Base-by-base conservation (phyloP, 2,329 filamentous ascomycete species). In the Sclerotinia glacialis region DNA sequence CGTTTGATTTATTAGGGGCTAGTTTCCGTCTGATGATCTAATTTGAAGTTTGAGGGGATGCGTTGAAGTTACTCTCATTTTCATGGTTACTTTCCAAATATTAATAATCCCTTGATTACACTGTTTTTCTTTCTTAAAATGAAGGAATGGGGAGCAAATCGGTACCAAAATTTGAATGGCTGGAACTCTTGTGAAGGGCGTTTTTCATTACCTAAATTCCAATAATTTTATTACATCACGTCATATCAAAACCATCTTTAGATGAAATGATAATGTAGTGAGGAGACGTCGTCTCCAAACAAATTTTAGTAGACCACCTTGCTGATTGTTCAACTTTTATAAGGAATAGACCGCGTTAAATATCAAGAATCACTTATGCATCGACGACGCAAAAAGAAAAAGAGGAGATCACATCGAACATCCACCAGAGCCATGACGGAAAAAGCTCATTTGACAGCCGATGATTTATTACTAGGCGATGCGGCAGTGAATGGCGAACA, bases 391-490 rank as follows among this genome's bases (percentile, higher is more conserved):
- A 50, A 49, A 65, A 65, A 50, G 56, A 59, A 65, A 65, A 59
- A 65, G 56, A 65, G 54, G 52, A 65, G 63, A 50, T 49, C 58
- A 18, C 58, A 60, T 60, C 58, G 58, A 60, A 60, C 58, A 16
- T 42, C 49, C 23, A 31, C 34, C 2, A 65, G 55, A 59, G 34
- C 42, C 44, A 49, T 50, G 55, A 28, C 42, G 21, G 63, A 65
- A 26, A 59, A 65, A n/a, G 5, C 3, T 52, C 63, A 65, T 26
- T 52, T 60, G 46, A 60, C 58, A 37, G 46, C 54, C 8, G 63
- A 65, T 60, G 63, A 65, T 60, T 42, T 65, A 12, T 49, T 65
- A 34, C n/a, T 65, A 18, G 63, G 54, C 23, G 63, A 65, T 23
- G 42, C 34, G 4, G 54, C 63, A 11, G 54, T 60, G 4, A 59